These are phyloP conservation scores for Mycena maculata DNA, from an alignment of 768 basidiomycete species.

Conservation along the genomic window DNA sequence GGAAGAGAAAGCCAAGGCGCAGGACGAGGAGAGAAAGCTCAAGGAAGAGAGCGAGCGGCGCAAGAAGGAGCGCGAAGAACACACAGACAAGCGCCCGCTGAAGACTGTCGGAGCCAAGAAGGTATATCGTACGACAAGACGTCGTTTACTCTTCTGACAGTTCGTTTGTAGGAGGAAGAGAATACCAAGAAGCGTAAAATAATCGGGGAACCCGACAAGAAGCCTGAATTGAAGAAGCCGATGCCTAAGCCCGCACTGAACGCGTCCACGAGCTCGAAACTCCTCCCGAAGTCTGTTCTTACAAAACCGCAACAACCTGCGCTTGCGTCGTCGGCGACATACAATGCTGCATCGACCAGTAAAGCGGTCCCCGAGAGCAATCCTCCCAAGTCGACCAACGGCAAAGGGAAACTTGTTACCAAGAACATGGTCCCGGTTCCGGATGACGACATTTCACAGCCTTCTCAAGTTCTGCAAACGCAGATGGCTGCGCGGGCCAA, in stretches of 20 bases:
- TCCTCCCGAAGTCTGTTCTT: constrained; percentile 51
- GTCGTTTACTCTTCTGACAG: constrained; percentile 14
- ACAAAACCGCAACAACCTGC: constrained; percentile 46
- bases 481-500: constrained; percentile 81
- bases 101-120: constrained; percentile 68
- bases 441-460: constrained; percentile 68
- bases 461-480: constrained; percentile 70
- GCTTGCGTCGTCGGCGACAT: constrained; percentile 36
- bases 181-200: constrained; percentile 78
- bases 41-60: constrained; percentile 82
- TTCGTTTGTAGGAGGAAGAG: constrained; percentile 69
- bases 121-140: constrained; percentile 45
- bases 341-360: constrained; percentile 34
- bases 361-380: constrained; percentile 50
- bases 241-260: constrained; percentile 58
- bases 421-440: constrained; percentile 47
- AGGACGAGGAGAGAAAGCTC: constrained; percentile 77
- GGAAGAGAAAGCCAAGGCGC: constrained; percentile 72
- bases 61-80: constrained; percentile 86
- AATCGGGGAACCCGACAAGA: constrained; percentile 63
- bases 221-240: constrained; percentile 70
- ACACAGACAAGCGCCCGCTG: constrained; percentile 71
- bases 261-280: constrained; percentile 48
- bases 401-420: constrained; percentile 60
- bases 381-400: constrained; percentile 49